Evolutionary conservation across 352 stramenopile species (phyloP), one percentile per base, ranked within the genome.

Genomic region (Phytophthora vignae): DNA sequence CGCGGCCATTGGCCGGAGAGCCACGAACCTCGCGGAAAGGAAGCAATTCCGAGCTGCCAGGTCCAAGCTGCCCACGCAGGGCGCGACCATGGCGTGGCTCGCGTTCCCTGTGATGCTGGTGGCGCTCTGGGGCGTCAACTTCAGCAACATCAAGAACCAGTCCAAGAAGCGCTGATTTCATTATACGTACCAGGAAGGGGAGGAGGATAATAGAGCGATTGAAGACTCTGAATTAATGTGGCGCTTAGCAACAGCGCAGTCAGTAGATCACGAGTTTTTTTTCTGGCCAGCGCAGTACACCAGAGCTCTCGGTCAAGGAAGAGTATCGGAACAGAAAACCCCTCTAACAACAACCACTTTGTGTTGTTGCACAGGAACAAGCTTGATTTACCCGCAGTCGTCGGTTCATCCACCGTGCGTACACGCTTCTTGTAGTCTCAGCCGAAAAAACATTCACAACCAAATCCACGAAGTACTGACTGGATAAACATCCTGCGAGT

Each of bases 11-110:
- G 87, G 87, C 19, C 78, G 87, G 31, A 82, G 87, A 42, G 74
- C 64, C 27, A 93, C 85, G 1, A 78, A 82, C 42, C 85, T 94
- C 46, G 67, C 76, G 11, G 87, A 94, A 69, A 82, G 87, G 63
- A 94, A 94, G 68, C 60, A 73, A 63, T 91, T 88, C 36, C 87
- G 87, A 57, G 81, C 84, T 14, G 74, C 76, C 27, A 71, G 68
- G 4, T 79, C 75, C 4, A 86, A 90, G 64, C 62, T 94, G 36
- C 87, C 87, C 3, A 82, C 85, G 48, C 85, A 94, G 55, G 76
- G 76, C 22, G 69, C 74, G 17, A 89, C 87, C 2, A 55, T 94
- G 44, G 84, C 78, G 40, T 91, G 84, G 84, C 62, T 94, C 33
- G 81, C 73, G 17, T 89, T 94, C 66, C 87, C 87, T 0, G 58